Evolutionary conservation across 2,329 filamentous ascomycete species (phyloP), one percentile per base, ranked within the genome.

Genomic region (Phoma sp.): DNA sequence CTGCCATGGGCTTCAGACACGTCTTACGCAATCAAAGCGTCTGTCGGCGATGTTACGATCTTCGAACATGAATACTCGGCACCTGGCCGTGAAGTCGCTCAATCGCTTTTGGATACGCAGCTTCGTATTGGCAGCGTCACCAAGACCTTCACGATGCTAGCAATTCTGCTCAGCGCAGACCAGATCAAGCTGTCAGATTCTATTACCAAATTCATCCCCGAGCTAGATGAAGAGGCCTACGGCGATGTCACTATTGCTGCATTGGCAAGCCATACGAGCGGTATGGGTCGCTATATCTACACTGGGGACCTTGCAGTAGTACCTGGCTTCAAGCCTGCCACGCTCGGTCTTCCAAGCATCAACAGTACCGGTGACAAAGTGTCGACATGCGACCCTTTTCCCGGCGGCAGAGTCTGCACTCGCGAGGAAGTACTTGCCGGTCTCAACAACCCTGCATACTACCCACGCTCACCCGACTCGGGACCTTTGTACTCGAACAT

Each of bases 81-180:
- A 36, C 57, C 58, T 19, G 56, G 46, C 3, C 56, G 61, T 12
- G 48, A 61, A 46, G 43, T 61, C 19, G 39, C 39, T 5, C 55
- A 58, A 19, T 51, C 61, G 9, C 51, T 63, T 3, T 48, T 55
- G 17, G 57, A 65, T 1, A 70, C 63, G 3, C 58, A 62, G 24
- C 32, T 62, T 22, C 65, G 69, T 0, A 53, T 71, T 24, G 69
- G 58, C 0, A 70, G 67, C 10, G 63, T 65, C 7, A 69, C 67
- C 1, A 72, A 72, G 36, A 25, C 62, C 12, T 69, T 70, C 38
- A 69, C 68, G 4, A 58, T 68, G 25, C 52, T 72, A 13, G 68
- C 68, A 1, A 33, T 70, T 2, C 38, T 68, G 25, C 44, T 69
- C 5, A 61, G 60, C 17, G 52, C 48, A 21, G 49, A 65, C n/a